phyloP scores from a whole-genome alignment of 805 yeast species.

The Metschnikowia borealis region DNA sequence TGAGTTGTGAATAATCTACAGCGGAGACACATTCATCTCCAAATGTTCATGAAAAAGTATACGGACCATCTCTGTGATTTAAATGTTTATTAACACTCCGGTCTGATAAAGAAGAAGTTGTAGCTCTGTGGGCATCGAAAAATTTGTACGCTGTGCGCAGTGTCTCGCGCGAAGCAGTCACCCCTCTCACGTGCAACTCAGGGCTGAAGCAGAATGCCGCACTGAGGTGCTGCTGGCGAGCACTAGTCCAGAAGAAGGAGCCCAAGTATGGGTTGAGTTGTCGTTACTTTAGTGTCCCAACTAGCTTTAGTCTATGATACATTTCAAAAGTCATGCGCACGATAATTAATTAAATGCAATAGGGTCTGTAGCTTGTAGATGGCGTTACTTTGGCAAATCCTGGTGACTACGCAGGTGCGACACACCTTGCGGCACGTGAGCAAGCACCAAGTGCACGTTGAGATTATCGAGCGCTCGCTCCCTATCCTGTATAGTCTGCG shows the following conservation, averaged over 20 bases:
- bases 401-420: background rate
- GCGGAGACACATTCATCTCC: background rate
- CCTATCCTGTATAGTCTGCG: constrained; percentile 14
- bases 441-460: background rate
- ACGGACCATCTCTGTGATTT: constrained; percentile 92
- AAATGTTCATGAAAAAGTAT: constrained; percentile 23
- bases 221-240: background rate
- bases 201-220: constrained; percentile 6
- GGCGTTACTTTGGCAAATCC: background rate
- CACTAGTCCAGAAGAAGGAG: background rate
- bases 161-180: constrained; percentile 11
- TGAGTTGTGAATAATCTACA: background rate
- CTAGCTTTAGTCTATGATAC: background rate
- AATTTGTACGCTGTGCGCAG: constrained; percentile 12
- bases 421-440: background rate
- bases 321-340: no score
- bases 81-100: constrained; percentile 77
- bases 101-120: constrained; percentile 41
- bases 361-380: background rate
- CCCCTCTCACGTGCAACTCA: constrained; percentile 12
- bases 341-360: no score
- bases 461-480: constrained; percentile 2
- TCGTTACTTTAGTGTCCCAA: background rate
- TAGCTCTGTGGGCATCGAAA: constrained; percentile 5
- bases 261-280: background rate